phyloP scores from a whole-genome alignment of 352 stramenopile species.

The Peronospora farinosa region DNA sequence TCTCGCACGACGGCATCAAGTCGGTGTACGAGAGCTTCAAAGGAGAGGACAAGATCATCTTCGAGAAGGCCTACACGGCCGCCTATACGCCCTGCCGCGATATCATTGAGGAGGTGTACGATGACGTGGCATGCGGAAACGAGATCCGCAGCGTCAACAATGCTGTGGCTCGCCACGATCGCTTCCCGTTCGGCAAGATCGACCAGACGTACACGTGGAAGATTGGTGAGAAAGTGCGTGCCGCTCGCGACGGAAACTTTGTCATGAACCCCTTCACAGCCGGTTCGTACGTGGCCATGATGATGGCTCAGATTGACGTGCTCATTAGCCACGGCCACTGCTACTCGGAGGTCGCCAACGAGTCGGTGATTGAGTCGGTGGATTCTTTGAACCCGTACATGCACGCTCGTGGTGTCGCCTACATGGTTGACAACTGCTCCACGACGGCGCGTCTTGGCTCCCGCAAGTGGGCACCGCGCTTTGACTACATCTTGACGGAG shows the following conservation, averaged over 20 bases:
- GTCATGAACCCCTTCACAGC: constrained; percentile 97
- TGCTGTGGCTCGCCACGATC: constrained; percentile 89
- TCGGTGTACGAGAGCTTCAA: constrained; percentile 92
- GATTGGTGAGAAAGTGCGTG: constrained; percentile 94
- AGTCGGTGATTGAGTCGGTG: constrained; percentile 97
- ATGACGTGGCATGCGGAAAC: constrained; percentile 96
- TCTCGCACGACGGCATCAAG: constrained; percentile 96
- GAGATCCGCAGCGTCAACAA: constrained; percentile 98
- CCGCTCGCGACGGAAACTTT: constrained; percentile 91
- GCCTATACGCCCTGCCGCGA: constrained; percentile 94
- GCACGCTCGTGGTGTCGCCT: constrained; percentile 95
- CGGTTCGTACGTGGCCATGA: constrained; percentile 97
- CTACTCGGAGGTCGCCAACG: constrained; percentile 98
- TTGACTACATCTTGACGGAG: constrained; percentile 98
- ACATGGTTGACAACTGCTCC: constrained; percentile 99
- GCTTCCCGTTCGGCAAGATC: constrained; percentile 96
- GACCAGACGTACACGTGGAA: constrained; percentile 96
- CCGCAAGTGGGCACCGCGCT: constrained; percentile 96
- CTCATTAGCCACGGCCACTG: constrained; percentile 93
- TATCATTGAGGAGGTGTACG: constrained; percentile 98
- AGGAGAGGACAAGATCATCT: constrained; percentile 90
- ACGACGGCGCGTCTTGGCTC: constrained; percentile 96
- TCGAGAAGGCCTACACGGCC: constrained; percentile 92
- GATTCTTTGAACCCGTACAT: constrained; percentile 98
- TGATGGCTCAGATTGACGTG: constrained; percentile 97